Percentiles rank a stretch among this genome's conserved stretches.
Evolutionary conservation across 495 filamentous ascomycete species (phyloP).

Genomic region (Xylaria longipes): DNA sequence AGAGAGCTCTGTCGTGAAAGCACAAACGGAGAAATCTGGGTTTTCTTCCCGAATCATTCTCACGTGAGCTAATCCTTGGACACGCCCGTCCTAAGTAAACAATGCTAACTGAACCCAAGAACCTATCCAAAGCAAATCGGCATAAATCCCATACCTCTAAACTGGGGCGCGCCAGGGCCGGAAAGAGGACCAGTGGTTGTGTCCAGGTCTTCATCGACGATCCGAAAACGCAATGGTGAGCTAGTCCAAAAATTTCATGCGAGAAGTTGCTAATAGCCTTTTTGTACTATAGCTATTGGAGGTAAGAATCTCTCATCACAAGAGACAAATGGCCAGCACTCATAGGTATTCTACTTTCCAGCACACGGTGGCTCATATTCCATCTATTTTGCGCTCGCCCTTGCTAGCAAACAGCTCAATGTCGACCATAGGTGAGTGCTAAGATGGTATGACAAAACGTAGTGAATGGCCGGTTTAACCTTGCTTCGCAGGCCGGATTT

Average conservation of each 20-base stretch:
- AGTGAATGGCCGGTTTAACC: conserved; percentile 20
- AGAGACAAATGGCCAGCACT: background rate
- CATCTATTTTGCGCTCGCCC: conserved; percentile 92
- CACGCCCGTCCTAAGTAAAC: background rate
- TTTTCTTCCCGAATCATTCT: conserved; percentile 71
- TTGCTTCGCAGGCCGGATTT: conserved; percentile 71
- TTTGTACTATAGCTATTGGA: conserved; percentile 50
- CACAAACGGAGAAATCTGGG: conserved; percentile 37
- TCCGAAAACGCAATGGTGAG: conserved; percentile 86
- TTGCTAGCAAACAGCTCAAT: conserved; percentile 88
- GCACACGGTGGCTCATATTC: conserved; percentile 98
- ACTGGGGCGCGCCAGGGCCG: conserved; percentile 84
- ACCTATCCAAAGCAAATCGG: conserved; percentile 95
- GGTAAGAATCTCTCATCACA: conserved; percentile 41
- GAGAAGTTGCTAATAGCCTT: conserved; percentile 25
- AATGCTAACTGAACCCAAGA: conserved; percentile 51
- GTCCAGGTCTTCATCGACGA: conserved; percentile 73
- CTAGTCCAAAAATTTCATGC: conserved; percentile 19
- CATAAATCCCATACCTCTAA: conserved; percentile 85
- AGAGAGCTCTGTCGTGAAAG: conserved; percentile 28
- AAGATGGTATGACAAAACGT: background rate
- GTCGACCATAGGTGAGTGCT: conserved; percentile 69
- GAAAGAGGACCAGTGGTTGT: conserved; percentile 90
- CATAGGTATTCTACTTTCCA: conserved; percentile 23
- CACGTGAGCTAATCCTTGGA: conserved; percentile 46